Evolutionary conservation across 2,329 filamentous ascomycete genomes (phyloP), one percentile per base, ranked within the genome.

Genomic region (Fusarium algeriense): DNA sequence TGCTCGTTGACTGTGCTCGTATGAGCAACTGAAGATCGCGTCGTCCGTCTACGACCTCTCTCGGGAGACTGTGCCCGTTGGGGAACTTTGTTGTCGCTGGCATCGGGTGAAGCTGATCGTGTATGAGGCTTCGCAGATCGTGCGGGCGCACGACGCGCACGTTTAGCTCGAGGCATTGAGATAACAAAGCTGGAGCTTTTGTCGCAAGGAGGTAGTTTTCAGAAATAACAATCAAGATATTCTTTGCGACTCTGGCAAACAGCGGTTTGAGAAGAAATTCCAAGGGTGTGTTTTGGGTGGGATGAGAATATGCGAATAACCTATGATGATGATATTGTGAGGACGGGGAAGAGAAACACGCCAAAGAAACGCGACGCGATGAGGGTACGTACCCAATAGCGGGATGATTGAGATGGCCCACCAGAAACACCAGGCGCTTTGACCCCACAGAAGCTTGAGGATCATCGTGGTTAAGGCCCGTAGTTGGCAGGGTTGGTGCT

Each of bases 361-460:
- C 60, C 73, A 67, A 64, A 43, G 53, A 72, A 53, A 65, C 78
- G 78, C 78, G 78, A 77, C 77, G 76, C 71, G 78, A 78, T n/a
- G 15, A 40, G 44, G 73, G 70, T 73, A 71, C 65, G 60, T 64
- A 62, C 68, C 34, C 19, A 28, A 54, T 37, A 40, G 45, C 20
- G 30, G 53, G 48, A 40, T 37, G 15, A 14, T 41, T 26, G 11
- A 17, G 14, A 50, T 44, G 40, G 44, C 57, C 74, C 68, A 68
- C 62, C 61, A 63, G 63, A 73, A 74, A 74, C 59, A 65, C 54
- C 55, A 53, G 44, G 49, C 63, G 64, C 71, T 74, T 59, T 53
- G 72, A 55, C 72, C 64, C 60, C 20, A 32, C 26, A 28, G 26
- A 49, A 58, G 54, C 54, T 62, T 35, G 61, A 50, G 41, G 53